Percentiles rank a stretch among this genome's conserved stretches.
Conservation (phyloP, 2,329 filamentous ascomycete species). For the Pseudogymnoascus sp. region DNA sequence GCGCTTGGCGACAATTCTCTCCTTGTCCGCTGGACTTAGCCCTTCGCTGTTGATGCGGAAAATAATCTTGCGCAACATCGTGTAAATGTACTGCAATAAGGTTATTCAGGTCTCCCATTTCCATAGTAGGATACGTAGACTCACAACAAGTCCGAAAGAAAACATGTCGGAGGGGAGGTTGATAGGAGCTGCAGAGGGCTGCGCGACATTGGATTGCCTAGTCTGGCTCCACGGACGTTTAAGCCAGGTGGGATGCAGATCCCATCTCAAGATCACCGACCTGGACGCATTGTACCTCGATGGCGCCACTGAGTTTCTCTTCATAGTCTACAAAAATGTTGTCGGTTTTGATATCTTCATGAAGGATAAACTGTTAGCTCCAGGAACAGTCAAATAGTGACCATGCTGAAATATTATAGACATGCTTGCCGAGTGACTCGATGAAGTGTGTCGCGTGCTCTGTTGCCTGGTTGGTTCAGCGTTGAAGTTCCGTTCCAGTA, state of each 20-base stretch:
- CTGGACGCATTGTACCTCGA: constrained; percentile 29
- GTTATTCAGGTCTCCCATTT: background rate
- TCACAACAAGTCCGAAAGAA: constrained; percentile 36
- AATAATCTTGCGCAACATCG: constrained; percentile 34
- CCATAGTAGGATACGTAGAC: constrained; percentile 16
- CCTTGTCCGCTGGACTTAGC: constrained; percentile 22
- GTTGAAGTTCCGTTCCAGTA: background rate
- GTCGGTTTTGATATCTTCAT: constrained; percentile 35
- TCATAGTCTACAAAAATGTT: constrained; percentile 37
- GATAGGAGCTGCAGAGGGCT: constrained; percentile 34
- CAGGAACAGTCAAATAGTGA: background rate
- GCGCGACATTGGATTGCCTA: constrained; percentile 38
- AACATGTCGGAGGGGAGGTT: constrained; percentile 36
- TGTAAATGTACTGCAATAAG: constrained; percentile 35
- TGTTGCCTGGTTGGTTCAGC: background rate
- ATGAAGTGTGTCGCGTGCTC: background rate
- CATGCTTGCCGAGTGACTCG: constrained; percentile 19
- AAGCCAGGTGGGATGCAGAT: constrained; percentile 31
- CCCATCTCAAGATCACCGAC: constrained; percentile 36
- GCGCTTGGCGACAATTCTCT: constrained; percentile 33
- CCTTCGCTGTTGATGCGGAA: constrained; percentile 27
- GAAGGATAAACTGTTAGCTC: background rate
- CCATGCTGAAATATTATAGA: background rate
- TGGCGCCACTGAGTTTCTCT: background rate
- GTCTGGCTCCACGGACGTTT: constrained; percentile 30